phyloP scores from a whole-genome alignment of 768 basidiomycete genomes.

The Trametes sanguinea region DNA sequence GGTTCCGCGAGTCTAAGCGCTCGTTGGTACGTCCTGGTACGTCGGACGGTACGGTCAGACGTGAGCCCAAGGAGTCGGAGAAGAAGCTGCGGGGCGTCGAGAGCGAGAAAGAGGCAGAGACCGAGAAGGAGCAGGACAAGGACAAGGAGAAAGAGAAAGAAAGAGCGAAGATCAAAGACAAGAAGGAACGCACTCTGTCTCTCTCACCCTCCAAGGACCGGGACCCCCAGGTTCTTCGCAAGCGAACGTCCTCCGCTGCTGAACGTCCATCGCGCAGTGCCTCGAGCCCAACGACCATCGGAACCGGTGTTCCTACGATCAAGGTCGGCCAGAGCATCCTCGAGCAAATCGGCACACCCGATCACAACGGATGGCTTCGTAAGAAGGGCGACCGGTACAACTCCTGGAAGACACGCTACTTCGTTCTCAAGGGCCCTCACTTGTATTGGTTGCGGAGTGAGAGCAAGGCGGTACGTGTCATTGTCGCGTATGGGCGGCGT shows the following conservation, averaged over 20 bases:
- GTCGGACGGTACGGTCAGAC: slow-evolving; percentile 37
- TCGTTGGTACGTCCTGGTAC: slow-evolving; percentile 44
- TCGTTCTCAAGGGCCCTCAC: slow-evolving; percentile 90
- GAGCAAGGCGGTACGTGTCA: slow-evolving; percentile 49
- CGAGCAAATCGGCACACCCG: slow-evolving; percentile 88
- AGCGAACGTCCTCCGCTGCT: slow-evolving; percentile 45
- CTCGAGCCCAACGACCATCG: background rate
- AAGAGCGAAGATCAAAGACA: slow-evolving; percentile 29
- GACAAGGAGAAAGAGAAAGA: slow-evolving; percentile 29
- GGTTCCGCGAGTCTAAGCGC: slow-evolving; percentile 41
- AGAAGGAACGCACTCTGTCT: slow-evolving; percentile 26
- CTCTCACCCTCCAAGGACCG: slow-evolving; percentile 30
- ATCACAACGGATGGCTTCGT: slow-evolving; percentile 92
- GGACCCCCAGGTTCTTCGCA: slow-evolving; percentile 51
- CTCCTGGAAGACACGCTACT: slow-evolving; percentile 89
- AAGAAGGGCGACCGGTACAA: slow-evolving; percentile 95
- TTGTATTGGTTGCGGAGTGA: slow-evolving; percentile 85
- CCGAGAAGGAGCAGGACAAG: background rate
- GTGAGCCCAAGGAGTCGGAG: slow-evolving; percentile 26
- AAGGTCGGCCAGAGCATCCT: slow-evolving; percentile 69
- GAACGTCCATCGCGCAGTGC: slow-evolving; percentile 17
- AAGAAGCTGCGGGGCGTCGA: slow-evolving; percentile 14
- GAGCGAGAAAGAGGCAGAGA: slow-evolving; percentile 25
- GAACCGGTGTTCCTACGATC: slow-evolving; percentile 22
- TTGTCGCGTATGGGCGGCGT: slow-evolving; percentile 8